These are phyloP conservation scores for Cunninghamia lanceolata DNA, from an alignment of 75 land plant species.

Conservation along the genomic window DNA sequence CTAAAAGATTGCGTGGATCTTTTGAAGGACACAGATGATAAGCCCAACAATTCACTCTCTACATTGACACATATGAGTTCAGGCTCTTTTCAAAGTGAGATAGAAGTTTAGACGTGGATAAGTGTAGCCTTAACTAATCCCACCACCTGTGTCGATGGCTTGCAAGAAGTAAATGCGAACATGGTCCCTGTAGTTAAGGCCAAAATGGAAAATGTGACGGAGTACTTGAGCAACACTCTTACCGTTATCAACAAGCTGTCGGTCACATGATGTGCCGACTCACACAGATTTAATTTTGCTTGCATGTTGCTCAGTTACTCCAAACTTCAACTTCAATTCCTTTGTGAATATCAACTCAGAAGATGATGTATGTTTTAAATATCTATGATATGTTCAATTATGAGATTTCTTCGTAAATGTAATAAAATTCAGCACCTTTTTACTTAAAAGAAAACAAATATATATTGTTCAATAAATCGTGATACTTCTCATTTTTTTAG, in stretches of 20 bases:
- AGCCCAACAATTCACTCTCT: neutral
- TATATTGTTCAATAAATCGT: too few relatives aligned
- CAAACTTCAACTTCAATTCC: too few relatives aligned
- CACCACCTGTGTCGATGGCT: neutral
- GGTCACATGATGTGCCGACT: too few relatives aligned
- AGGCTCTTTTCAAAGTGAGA: neutral
- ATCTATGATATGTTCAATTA: too few relatives aligned
- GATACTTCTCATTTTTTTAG: too few relatives aligned
- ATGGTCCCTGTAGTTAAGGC: neutral
- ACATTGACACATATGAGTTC: neutral
- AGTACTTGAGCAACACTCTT: constrained; percentile 9
- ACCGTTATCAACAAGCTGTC: constrained; percentile 10
- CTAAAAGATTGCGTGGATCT: neutral
- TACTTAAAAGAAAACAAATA: too few relatives aligned
- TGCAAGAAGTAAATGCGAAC: neutral
- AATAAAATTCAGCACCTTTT: too few relatives aligned
- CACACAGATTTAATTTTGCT: neutral
- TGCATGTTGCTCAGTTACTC: too few relatives aligned
- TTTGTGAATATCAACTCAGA: too few relatives aligned
- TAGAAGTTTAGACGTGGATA: constrained; percentile 6
- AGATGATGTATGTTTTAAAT: too few relatives aligned
- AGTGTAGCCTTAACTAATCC: constrained; percentile 7
- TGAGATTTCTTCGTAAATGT: too few relatives aligned
- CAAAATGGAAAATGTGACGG: neutral
- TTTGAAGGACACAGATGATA: neutral